Percentiles rank a stretch among this genome's conserved stretches.
These are phyloP conservation scores for Coelastrella sp. DNA, from an alignment of 139 green algal genomes.

Conservation along the genomic window DNA sequence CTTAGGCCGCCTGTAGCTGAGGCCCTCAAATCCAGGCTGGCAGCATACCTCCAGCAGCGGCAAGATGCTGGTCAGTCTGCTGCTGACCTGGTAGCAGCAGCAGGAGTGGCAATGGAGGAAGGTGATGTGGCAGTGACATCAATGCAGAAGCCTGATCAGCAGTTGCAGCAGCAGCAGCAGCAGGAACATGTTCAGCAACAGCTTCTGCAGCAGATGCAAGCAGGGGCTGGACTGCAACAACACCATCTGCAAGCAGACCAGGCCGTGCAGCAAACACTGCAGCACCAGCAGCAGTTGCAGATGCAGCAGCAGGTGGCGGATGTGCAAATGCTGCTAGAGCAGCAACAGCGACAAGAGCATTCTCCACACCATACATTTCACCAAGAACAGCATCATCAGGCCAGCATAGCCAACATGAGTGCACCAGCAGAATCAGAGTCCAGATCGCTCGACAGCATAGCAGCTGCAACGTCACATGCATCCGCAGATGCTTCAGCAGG, in stretches of 20 bases:
- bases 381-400: no score
- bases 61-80: not conserved
- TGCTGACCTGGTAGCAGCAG: not conserved
- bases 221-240: not conserved
- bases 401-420: no score
- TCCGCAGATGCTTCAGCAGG: slow-evolving; percentile 18
- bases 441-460: slow-evolving; percentile 21
- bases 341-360: no score
- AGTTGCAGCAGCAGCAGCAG: slow-evolving; percentile 4
- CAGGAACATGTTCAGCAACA: not conserved
- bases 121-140: not conserved
- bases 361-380: no score
- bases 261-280: not conserved
- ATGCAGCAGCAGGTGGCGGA: not conserved
- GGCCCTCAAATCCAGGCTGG: slow-evolving; percentile 3
- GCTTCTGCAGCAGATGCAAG: not conserved
- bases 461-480: slow-evolving; percentile 18
- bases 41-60: slow-evolving; percentile 33
- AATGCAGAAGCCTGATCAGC: not conserved
- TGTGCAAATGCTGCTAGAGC: slow-evolving; percentile 13
- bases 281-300: slow-evolving; percentile 29
- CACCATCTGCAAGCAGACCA: not conserved
- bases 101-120: not conserved
- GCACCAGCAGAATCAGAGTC: slow-evolving; percentile 30
- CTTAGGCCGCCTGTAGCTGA: slow-evolving; percentile 17